Evolutionary conservation across 768 basidiomycete species (phyloP).

Genomic region (Lentinula sp.): DNA sequence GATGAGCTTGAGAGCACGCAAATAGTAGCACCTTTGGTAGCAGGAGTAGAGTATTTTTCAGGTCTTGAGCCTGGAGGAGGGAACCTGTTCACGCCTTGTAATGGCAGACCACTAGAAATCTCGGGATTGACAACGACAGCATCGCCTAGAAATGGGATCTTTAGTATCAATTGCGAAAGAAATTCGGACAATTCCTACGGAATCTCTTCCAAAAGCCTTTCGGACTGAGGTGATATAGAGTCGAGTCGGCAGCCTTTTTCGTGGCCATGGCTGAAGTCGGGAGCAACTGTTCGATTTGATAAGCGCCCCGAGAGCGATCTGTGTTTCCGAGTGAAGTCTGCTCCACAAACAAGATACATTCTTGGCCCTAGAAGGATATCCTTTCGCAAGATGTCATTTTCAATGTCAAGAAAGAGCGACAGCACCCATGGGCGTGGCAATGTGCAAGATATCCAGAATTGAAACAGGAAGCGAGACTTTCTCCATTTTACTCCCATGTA

Average conservation of each 20-base stretch:
- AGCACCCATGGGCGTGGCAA: background rate
- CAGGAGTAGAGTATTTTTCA: slow-evolving; percentile 82
- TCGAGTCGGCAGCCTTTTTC: slow-evolving; percentile 81
- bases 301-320: background rate
- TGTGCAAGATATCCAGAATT: background rate
- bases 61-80: slow-evolving; percentile 87
- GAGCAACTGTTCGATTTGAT: background rate
- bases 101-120: slow-evolving; percentile 86
- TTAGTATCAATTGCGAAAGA: background rate
- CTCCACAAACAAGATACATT: background rate
- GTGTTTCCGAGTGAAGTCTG: background rate
- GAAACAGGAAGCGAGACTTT: background rate
- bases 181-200: slow-evolving; percentile 43
- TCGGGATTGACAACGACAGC: slow-evolving; percentile 80
- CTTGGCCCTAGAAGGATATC: background rate
- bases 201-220: slow-evolving; percentile 98
- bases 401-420: background rate
- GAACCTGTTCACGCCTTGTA: slow-evolving; percentile 65
- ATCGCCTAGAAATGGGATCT: slow-evolving; percentile 51
- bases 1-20: background rate
- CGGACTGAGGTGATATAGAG: slow-evolving; percentile 83
- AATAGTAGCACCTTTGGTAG: slow-evolving; percentile 67
- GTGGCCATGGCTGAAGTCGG: slow-evolving; percentile 43
- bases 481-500: background rate
- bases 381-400: background rate